Evolutionary conservation across 805 yeast genomes (phyloP), one percentile per base, ranked within the genome.

Genomic region (Isabelozyma pseudorhagii): DNA sequence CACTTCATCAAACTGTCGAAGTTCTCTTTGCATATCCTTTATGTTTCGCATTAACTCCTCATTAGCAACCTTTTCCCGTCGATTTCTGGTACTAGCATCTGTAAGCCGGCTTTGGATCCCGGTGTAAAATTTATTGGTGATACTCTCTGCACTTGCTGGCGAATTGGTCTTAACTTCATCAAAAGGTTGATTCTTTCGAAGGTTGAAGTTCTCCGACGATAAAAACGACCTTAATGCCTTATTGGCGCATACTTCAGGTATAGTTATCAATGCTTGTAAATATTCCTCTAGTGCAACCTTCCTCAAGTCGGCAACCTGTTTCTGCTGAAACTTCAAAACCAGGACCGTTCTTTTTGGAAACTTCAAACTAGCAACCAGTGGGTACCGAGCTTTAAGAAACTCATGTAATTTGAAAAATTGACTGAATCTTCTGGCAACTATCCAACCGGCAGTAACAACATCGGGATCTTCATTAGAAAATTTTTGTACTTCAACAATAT

Each of bases 391-490:
- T 49, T 76, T 80, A 55, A 92, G 67, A 53, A 87, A 83, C 52
- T 81, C 82, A 60, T 92, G 83, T 34, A 92, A 71, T 53, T 78
- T 80, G 66, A 77, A 83, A 64, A 92, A 92, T 61, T 93, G 97
- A 57, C 88, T 88, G 61, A 84, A 92, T 50, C 98, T 73, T 56
- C 97, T 71, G 0, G 96, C 93, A n/a, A 91, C 87, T 47, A 89
- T 82, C 97, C 97, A 93, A 0, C 89, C 87, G 0, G 92, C 89
- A 2, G 80, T 72, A 5, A 77, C 75, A 7, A 69, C 62, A 3
- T 71, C 75, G 3, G 79, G 80, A 29, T 66, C 61, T 6, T 67
- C 67, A 42, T 62, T 64, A 59, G 69, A 62, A 43, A 59, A 63
- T 44, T 83, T 85, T 47, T 83, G 84, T 4, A 93, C 89, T 57